Evolutionary conservation across 169 alveolate species (phyloP).

Genomic region (Plasmodium cynomolgi): DNA sequence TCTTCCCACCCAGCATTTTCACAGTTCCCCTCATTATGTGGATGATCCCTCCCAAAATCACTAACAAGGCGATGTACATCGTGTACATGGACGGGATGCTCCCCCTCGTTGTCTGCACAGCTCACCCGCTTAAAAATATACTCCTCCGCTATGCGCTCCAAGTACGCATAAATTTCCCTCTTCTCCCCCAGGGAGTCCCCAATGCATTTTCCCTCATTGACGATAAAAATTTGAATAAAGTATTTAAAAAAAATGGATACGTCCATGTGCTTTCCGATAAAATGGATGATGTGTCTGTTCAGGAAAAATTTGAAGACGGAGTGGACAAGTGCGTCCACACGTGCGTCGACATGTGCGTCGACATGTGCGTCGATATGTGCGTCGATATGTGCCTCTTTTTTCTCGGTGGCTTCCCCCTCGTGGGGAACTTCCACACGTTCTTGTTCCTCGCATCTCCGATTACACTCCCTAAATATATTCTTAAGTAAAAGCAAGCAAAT

Average conservation of each 20-base stretch:
- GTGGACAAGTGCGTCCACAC: neutral
- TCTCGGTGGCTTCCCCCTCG: neutral
- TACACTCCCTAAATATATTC: conserved; percentile 38
- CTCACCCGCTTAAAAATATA: conserved; percentile 14
- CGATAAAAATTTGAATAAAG: conserved; percentile 19
- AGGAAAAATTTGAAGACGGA: conserved; percentile 5
- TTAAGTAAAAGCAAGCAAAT: conserved; percentile 20
- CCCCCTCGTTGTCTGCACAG: neutral
- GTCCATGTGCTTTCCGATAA: conserved; percentile 21
- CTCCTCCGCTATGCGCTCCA: conserved; percentile 18
- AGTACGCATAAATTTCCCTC: neutral
- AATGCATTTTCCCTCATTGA: conserved; percentile 15
- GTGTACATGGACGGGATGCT: neutral
- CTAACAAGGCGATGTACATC: neutral
- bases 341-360: neutral
- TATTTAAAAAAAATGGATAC: conserved; percentile 26
- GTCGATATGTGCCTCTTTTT: neutral
- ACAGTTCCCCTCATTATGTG: neutral
- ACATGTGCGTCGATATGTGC: no score
- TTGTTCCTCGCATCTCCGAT: neutral
- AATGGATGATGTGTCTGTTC: conserved; percentile 7
- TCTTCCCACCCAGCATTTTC: neutral
- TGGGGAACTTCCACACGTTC: neutral
- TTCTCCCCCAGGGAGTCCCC: conserved; percentile 41
- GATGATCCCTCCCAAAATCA: neutral